A percentile compares a stretch with the other conserved stretches of the same genome.
These are phyloP conservation scores for Cladosporium halotolerans DNA, from an alignment of 2,329 filamentous ascomycete genomes.

Conservation along the genomic window DNA sequence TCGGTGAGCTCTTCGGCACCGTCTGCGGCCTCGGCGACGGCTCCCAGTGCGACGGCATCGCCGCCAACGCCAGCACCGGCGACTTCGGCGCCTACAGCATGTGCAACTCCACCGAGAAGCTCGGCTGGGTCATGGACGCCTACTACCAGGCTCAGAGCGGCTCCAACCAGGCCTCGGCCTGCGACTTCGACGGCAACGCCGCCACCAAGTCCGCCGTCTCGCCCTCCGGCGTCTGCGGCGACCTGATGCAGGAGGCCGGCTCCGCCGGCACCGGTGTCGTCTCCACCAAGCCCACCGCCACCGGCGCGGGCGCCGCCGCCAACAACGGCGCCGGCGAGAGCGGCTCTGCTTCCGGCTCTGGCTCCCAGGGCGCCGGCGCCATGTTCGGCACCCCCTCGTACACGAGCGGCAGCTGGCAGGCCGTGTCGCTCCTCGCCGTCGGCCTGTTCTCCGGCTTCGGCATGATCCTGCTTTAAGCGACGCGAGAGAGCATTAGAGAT, in stretches of 20 bases:
- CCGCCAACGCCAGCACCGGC: constrained; percentile 59
- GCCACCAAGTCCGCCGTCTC: constrained; percentile 45
- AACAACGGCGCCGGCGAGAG: constrained; percentile 19
- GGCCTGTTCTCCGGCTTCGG: constrained; percentile 26
- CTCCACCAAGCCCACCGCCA: constrained; percentile 41
- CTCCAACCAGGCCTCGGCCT: constrained; percentile 47
- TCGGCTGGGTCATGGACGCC: constrained; percentile 66
- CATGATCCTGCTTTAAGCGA: constrained; percentile 28
- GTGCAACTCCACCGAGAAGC: constrained; percentile 64
- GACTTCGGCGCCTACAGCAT: constrained; percentile 72
- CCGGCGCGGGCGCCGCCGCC: constrained; percentile 27
- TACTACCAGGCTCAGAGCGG: constrained; percentile 58
- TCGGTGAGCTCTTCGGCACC: constrained; percentile 62
- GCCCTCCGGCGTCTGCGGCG: constrained; percentile 48
- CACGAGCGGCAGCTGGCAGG: constrained; percentile 23
- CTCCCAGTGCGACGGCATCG: constrained; percentile 61
- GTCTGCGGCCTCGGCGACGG: constrained; percentile 56
- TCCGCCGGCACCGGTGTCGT: constrained; percentile 53
- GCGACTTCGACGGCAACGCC: constrained; percentile 65
- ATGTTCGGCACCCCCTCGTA: constrained; percentile 15
- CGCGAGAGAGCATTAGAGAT: no score
- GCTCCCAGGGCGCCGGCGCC: constrained; percentile 19
- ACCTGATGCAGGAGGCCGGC: constrained; percentile 58
- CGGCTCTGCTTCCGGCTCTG: constrained; percentile 18
- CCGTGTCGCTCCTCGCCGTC: constrained; percentile 18